phyloP scores from a whole-genome alignment of 2,329 filamentous ascomycete genomes.

The Macrophomina phaseolina region DNA sequence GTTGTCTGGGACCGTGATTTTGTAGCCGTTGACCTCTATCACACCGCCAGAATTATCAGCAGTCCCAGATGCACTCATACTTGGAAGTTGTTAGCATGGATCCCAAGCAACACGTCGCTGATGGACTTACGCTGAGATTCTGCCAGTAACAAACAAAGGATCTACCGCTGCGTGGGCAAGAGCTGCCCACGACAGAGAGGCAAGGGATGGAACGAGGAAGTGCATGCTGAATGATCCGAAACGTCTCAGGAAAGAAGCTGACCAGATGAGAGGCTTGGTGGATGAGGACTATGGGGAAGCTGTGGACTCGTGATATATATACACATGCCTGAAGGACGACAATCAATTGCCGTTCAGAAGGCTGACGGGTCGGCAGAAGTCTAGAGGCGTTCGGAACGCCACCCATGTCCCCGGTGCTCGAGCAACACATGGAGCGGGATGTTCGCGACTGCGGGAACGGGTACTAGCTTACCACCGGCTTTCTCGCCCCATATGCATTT shows the following conservation, averaged over 20 bases:
- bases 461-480: not conserved
- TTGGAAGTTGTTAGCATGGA: not conserved
- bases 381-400: conserved; percentile 2
- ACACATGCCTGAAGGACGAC: not conserved
- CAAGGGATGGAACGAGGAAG: not conserved
- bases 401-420: not conserved
- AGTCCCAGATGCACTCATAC: conserved; percentile 27
- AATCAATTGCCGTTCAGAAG: not conserved
- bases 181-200: not conserved
- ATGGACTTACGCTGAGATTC: no score
- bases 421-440: not conserved
- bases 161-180: conserved; percentile 2
- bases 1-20: conserved; percentile 56
- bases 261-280: not conserved
- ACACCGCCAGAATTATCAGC: conserved; percentile 53
- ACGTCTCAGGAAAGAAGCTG: not conserved
- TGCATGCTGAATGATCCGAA: not conserved
- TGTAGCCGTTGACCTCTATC: conserved; percentile 53
- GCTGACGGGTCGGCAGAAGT: not conserved
- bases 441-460: not conserved
- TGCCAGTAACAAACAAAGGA: conserved; percentile 37
- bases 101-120: no score
- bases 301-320: not conserved
- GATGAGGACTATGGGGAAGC: not conserved
- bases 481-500: not conserved